These are phyloP conservation scores for Eutypella sp. DNA, from an alignment of 2,329 filamentous ascomycete species.

Conservation along the genomic window DNA sequence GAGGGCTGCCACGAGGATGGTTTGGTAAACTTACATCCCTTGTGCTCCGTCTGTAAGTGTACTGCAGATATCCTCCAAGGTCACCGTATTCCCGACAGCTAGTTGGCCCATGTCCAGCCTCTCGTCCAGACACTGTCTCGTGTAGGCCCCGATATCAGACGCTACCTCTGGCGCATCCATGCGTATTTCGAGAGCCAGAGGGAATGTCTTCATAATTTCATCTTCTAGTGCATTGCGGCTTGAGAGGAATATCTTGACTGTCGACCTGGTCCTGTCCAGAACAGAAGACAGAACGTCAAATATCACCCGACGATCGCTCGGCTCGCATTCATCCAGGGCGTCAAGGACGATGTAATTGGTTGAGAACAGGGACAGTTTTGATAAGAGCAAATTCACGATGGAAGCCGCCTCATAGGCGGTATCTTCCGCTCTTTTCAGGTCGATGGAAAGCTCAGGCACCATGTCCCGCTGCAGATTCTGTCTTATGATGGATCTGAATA, in stretches of 20 bases:
- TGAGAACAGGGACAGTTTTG: conserved; percentile 1
- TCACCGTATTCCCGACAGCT: not conserved
- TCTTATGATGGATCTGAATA: conserved; percentile 14
- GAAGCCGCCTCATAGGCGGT: not conserved
- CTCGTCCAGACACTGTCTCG: not conserved
- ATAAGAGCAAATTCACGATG: not conserved
- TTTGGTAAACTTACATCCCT: too few species aligned
- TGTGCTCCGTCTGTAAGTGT: not conserved
- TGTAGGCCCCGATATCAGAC: not conserved
- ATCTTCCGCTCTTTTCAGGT: not conserved
- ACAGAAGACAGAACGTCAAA: conserved; percentile 4
- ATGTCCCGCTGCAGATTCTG: conserved; percentile 8
- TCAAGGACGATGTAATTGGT: conserved; percentile 28
- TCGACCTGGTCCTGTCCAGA: not conserved
- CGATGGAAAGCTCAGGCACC: not conserved
- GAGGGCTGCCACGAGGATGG: too few species aligned
- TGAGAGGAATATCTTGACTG: conserved; percentile 22
- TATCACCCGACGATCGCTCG: conserved; percentile 15
- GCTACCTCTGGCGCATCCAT: not conserved
- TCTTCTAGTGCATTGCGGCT: conserved; percentile 20
- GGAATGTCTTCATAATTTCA: conserved; percentile 3
- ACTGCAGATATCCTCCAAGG: not conserved
- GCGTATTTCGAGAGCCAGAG: conserved; percentile 6
- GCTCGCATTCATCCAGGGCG: conserved; percentile 28
- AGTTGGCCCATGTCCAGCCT: not conserved